Evolutionary conservation across 208 protist genomes (phyloP).

Genomic region (Crithidia expoeki): DNA sequence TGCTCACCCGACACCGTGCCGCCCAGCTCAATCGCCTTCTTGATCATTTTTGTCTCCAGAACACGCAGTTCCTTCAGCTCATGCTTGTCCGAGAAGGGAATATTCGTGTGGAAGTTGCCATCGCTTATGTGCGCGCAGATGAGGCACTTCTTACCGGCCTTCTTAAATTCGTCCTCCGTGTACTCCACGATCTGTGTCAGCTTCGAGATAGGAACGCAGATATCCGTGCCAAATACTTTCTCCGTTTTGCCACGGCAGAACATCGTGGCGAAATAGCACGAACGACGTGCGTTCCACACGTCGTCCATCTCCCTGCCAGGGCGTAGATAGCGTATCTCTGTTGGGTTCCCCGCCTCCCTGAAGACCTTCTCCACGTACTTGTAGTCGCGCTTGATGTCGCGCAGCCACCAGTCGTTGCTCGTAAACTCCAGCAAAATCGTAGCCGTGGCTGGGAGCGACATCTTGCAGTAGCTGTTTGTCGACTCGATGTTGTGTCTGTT

Average conservation of each 20-base stretch:
- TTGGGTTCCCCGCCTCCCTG: conserved; percentile 30
- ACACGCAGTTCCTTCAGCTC: conserved; percentile 40
- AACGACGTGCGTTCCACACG: conserved; percentile 45
- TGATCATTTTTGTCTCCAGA: conserved; percentile 76
- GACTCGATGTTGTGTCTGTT: conserved; percentile 47
- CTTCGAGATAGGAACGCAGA: conserved; percentile 85
- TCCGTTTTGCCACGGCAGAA: conserved; percentile 35
- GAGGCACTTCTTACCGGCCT: conserved; percentile 33
- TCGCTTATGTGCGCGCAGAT: conserved; percentile 89
- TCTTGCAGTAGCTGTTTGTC: conserved; percentile 60
- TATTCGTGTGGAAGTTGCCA: conserved; percentile 91
- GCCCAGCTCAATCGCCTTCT: conserved; percentile 63
- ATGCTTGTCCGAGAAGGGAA: conserved; percentile 62
- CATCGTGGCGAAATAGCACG: conserved; percentile 39
- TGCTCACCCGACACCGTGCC: conserved; percentile 90
- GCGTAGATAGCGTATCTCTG: conserved; percentile 42
- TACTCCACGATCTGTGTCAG: conserved; percentile 72
- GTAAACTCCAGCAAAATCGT: conserved; percentile 83
- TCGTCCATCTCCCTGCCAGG: conserved; percentile 44
- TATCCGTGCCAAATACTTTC: conserved; percentile 67
- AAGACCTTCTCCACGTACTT: conserved; percentile 43
- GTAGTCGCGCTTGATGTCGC: conserved; percentile 69
- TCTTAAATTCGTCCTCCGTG: conserved; percentile 71
- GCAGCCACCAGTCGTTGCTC: conserved; percentile 48
- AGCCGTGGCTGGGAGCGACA: conserved; percentile 41